Evolutionary conservation across 1,284 basidiomycete species (phyloP).

Genomic region (Trichosporon ovoides): DNA sequence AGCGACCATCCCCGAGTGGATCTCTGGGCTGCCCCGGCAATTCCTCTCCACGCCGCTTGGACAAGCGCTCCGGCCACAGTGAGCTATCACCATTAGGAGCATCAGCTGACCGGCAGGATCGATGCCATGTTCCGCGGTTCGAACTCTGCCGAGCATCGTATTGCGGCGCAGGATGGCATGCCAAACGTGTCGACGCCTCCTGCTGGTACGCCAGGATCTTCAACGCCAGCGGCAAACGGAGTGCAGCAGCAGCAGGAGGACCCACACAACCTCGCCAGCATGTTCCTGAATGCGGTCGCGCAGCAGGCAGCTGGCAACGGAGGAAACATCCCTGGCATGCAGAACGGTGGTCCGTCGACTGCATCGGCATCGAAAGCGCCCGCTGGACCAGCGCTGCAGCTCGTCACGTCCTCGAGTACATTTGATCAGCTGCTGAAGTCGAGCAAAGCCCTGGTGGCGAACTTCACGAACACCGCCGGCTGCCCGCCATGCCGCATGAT

Average conservation of each 20-base stretch:
- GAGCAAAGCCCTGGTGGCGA: conserved; percentile 57
- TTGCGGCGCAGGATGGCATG: conserved; percentile 68
- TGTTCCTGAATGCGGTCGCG: conserved; percentile 62
- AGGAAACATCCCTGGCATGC: neutral
- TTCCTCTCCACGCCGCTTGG: conserved; percentile 89
- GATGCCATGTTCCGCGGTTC: conserved; percentile 74
- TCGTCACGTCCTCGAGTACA: conserved; percentile 57
- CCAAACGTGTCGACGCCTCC: conserved; percentile 39
- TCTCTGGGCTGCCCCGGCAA: conserved; percentile 50
- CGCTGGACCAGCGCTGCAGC: conserved; percentile 55
- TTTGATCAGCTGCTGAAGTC: conserved; percentile 54
- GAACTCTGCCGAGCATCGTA: conserved; percentile 56
- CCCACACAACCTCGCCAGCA: conserved; percentile 51
- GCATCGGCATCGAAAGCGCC: conserved; percentile 14
- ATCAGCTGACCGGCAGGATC: conserved; percentile 49
- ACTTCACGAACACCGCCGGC: conserved; percentile 61
- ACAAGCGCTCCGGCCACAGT: conserved; percentile 54
- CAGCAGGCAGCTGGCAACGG: conserved; percentile 49
- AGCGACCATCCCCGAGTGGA: conserved; percentile 67
- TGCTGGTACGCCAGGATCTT: conserved; percentile 29
- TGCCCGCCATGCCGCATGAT: conserved; percentile 62
- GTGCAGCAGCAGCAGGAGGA: neutral
- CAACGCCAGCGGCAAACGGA: conserved; percentile 45
- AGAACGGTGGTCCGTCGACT: conserved; percentile 23
- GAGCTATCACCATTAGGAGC: neutral